Base-by-base conservation (phyloP, 2,329 filamentous ascomycete species). In the Monilinia fructigena region DNA sequence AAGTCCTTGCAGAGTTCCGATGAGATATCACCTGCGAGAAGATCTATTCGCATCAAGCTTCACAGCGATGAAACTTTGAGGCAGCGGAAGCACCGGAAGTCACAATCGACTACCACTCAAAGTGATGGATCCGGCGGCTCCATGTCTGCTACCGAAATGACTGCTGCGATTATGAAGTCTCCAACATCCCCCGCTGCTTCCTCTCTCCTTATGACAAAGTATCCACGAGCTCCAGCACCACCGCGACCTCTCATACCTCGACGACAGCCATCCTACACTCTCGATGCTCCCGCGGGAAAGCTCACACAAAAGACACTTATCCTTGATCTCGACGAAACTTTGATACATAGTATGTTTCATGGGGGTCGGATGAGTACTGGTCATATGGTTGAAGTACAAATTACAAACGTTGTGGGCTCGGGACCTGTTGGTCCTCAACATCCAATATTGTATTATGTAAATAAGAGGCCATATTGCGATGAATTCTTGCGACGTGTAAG, bases 301-400 rank as follows among this genome's bases (percentile, higher is more conserved):
- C 81, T 86, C 55, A 87, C 89, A 68, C 90, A 95, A 75, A 99
- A 99, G 82, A 99, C 95, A 0, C 80, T 99, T 68, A 93, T 99
- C 70, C 83, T 99, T 63, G 95, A 99, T 77, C 86, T 99, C 23
- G 95, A 99, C 78, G 95, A 99, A 79, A 99, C 95, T 0, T 81
- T 99, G 72, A 99, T 99, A 72, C 95, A 99, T 82, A 97, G 93
- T 78, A 93, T 98, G 85, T 93, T 94, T 68, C 97, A 97, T 77
- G 95, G 95, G 40, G 93, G 94, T 63, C 87, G 94, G 67, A 97
- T 97, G 89, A 94, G 92, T 74, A 94, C 92, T 26, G 95, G 95
- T 23, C 95, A 99, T 79, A 99, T 99, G 95, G 93, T 99, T 63
- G 95, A 99, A 80, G 95, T 99, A 70, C 93, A 93, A 74, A 84